phyloP scores from a whole-genome alignment of 2,329 filamentous ascomycete species.

The Epichloe festucae region DNA sequence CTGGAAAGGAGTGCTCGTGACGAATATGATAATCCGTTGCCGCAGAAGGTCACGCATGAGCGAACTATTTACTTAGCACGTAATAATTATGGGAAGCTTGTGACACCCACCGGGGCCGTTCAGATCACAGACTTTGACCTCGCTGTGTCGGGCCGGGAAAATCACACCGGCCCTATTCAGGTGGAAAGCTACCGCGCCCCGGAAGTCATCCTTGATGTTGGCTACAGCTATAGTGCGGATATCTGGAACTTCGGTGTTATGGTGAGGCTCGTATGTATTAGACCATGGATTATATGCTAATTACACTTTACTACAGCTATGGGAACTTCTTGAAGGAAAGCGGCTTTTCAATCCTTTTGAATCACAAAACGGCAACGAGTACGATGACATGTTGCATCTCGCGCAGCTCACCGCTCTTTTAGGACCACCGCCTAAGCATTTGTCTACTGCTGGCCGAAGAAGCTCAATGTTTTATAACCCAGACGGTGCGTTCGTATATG shows the following conservation, averaged over 20 bases:
- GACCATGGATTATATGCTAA: too few relatives aligned
- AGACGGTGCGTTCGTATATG: too few relatives aligned
- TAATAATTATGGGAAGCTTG: slow-evolving; percentile 11
- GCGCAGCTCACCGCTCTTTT: too few relatives aligned
- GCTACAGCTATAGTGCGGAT: slow-evolving; percentile 9
- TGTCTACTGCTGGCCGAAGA: too few relatives aligned
- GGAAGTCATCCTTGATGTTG: slow-evolving; percentile 12
- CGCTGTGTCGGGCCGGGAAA: slow-evolving; percentile 4
- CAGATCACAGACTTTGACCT: slow-evolving; percentile 11
- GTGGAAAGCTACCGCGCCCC: slow-evolving; percentile 10
- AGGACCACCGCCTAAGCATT: too few relatives aligned
- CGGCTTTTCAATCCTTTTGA: too few relatives aligned
- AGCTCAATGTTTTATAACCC: too few relatives aligned
- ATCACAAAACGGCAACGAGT: too few relatives aligned
- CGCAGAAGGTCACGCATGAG: slow-evolving; percentile 8
- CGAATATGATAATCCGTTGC: slow-evolving; percentile 11
- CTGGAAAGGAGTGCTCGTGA: slow-evolving; percentile 9
- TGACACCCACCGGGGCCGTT: slow-evolving; percentile 5
- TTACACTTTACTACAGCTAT: too few relatives aligned
- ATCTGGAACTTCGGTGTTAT: slow-evolving; percentile 14
- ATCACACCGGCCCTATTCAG: slow-evolving; percentile 7
- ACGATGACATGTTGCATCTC: too few relatives aligned
- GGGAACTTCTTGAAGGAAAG: too few relatives aligned
- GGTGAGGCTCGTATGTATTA: slow-evolving; percentile 5
- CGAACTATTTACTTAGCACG: slow-evolving; percentile 12